Evolutionary conservation across 495 filamentous ascomycete genomes (phyloP).

Genomic region (Stereocaulon alpinum): DNA sequence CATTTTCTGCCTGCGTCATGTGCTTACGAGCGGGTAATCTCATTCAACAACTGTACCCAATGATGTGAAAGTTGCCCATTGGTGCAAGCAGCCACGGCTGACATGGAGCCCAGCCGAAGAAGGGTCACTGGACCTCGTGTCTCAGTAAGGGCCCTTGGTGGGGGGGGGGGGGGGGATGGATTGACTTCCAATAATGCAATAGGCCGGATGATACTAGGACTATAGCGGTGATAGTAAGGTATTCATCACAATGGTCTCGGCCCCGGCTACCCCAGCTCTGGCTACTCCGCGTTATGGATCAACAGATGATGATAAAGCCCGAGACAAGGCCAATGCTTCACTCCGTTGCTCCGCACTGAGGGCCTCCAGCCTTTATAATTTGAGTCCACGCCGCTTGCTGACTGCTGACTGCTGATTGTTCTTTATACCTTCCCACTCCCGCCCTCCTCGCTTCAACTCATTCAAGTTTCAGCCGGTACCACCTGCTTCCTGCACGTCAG

Average conservation of each 20-base stretch:
- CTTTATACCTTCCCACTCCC: not conserved
- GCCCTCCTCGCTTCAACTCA: not conserved
- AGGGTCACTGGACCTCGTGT: too few relatives aligned
- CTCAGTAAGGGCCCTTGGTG: too few relatives aligned
- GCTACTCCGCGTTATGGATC: not conserved
- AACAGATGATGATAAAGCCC: conserved; percentile 3
- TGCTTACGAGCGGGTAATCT: too few relatives aligned
- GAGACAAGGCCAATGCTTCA: not conserved
- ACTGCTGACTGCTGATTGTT: not conserved
- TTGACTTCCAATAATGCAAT: too few relatives aligned
- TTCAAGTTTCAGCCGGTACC: not conserved
- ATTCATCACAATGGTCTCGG: not conserved
- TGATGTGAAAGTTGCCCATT: too few relatives aligned
- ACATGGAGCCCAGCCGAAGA: too few relatives aligned
- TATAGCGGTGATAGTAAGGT: not conserved
- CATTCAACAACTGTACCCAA: too few relatives aligned
- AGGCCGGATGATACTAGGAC: too few relatives aligned
- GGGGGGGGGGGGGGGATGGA: too few relatives aligned
- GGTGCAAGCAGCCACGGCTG: too few relatives aligned
- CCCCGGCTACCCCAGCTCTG: not conserved
- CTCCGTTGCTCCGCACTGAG: conserved; percentile 1
- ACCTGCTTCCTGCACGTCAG: not conserved
- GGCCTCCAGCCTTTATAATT: not conserved
- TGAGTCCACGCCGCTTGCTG: not conserved
- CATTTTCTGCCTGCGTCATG: too few relatives aligned